phyloP scores from a whole-genome alignment of 495 filamentous ascomycete genomes.

The Tricharina praecox region DNA sequence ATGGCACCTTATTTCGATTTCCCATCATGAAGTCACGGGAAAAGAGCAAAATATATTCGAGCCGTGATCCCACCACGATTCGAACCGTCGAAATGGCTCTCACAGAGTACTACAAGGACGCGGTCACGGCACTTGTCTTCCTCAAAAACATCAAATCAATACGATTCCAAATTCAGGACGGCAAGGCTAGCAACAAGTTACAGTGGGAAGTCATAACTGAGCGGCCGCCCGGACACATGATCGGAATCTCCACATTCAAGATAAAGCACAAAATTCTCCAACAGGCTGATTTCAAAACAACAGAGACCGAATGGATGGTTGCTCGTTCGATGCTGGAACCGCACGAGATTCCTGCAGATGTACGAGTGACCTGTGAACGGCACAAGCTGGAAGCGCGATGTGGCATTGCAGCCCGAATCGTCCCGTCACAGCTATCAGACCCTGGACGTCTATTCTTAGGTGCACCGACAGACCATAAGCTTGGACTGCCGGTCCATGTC shows the following conservation, averaged over 20 bases:
- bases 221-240: too few relatives aligned
- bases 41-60: conserved; percentile 4
- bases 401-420: conserved; percentile 27
- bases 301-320: conserved; percentile 6
- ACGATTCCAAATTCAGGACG: too few relatives aligned
- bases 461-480: conserved; percentile 20
- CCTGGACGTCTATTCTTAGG: conserved; percentile 26
- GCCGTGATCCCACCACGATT: neutral
- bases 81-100: neutral
- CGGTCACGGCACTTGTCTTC: conserved; percentile 7
- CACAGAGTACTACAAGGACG: neutral
- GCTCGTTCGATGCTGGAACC: neutral
- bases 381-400: conserved; percentile 27
- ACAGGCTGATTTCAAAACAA: too few relatives aligned
- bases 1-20: conserved; percentile 32
- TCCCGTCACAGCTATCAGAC: neutral
- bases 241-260: too few relatives aligned
- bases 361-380: conserved; percentile 14
- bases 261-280: too few relatives aligned
- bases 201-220: too few relatives aligned
- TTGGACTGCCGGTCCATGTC: conserved; percentile 12
- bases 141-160: conserved; percentile 5
- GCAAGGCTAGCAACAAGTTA: too few relatives aligned
- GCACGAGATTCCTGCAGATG: conserved; percentile 1
- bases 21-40: conserved; percentile 18